Evolutionary conservation across 306 rosid genomes (phyloP).

Genomic region (Prunus padus): DNA sequence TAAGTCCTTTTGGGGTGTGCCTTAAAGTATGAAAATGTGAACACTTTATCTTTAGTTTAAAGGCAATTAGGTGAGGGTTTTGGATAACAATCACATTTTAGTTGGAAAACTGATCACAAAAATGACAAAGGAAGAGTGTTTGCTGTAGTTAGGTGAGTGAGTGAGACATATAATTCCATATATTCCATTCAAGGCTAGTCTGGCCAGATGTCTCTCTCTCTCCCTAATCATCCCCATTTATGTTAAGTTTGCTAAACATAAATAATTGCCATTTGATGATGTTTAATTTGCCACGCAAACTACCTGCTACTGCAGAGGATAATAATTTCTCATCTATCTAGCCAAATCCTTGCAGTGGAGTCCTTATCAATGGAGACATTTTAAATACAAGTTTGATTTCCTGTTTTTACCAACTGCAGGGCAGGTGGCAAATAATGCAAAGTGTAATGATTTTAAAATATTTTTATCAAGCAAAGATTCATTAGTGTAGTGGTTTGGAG

Average conservation of each 20-base stretch:
- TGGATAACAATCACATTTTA: constrained; percentile 8
- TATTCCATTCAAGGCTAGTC: not conserved
- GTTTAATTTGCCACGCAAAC: constrained; percentile 14
- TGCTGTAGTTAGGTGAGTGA: constrained; percentile 17
- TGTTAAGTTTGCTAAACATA: not conserved
- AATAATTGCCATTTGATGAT: constrained; percentile 23
- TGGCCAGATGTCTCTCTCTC: not conserved
- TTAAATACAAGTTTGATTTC: constrained; percentile 7
- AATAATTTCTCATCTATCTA: not conserved
- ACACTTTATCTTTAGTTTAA: constrained; percentile 21
- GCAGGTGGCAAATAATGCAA: not conserved
- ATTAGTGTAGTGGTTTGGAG: too few species aligned
- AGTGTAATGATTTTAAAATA: not conserved
- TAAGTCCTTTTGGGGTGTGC: not conserved
- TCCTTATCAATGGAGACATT: constrained; percentile 5
- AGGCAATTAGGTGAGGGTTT: constrained; percentile 23
- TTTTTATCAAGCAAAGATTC: not conserved
- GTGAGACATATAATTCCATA: constrained; percentile 14
- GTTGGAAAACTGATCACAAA: constrained; percentile 21
- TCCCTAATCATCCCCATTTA: not conserved
- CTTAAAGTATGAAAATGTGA: constrained; percentile 26
- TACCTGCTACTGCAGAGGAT: not conserved
- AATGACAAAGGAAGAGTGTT: not conserved
- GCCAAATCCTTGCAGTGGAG: not conserved
- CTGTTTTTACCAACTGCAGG: constrained; percentile 1